Conservation (phyloP, 2,329 filamentous ascomycete genomes). For the Neonectria hederae region DNA sequence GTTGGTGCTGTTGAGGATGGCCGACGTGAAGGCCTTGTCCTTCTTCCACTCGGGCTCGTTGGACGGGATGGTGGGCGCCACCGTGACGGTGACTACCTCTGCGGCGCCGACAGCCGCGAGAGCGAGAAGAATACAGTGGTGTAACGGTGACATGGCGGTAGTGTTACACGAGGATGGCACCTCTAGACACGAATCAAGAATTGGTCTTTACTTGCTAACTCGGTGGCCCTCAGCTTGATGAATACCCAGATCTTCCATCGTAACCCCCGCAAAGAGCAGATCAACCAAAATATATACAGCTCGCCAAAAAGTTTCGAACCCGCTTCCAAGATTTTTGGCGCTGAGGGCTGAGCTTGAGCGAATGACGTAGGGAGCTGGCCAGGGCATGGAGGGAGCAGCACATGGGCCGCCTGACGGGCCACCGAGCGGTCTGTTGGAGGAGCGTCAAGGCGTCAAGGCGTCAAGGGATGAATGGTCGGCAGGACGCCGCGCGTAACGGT, state of each 20-base stretch:
- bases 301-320: constrained; percentile 5
- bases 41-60: constrained; percentile 47
- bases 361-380: constrained; percentile 19
- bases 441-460: constrained; percentile 3
- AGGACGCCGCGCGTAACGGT: background rate
- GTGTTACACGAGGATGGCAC: constrained; percentile 5
- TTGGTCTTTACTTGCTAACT: background rate
- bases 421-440: constrained; percentile 7
- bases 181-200: background rate
- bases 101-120: constrained; percentile 20
- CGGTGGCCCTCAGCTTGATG: background rate
- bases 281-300: background rate
- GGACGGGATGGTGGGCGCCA: constrained; percentile 47
- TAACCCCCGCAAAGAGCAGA: background rate
- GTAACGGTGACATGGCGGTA: constrained; percentile 26
- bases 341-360: background rate
- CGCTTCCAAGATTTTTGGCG: constrained; percentile 8
- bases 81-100: constrained; percentile 45
- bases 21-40: constrained; percentile 54
- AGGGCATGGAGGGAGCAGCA: constrained; percentile 19
- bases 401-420: constrained; percentile 3
- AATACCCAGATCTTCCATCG: background rate
- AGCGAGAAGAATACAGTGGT: constrained; percentile 17
- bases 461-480: background rate
- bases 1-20: constrained; percentile 74